Base-by-base conservation (phyloP, 208 protist genomes). In the Acanthamoeba sp. region DNA sequence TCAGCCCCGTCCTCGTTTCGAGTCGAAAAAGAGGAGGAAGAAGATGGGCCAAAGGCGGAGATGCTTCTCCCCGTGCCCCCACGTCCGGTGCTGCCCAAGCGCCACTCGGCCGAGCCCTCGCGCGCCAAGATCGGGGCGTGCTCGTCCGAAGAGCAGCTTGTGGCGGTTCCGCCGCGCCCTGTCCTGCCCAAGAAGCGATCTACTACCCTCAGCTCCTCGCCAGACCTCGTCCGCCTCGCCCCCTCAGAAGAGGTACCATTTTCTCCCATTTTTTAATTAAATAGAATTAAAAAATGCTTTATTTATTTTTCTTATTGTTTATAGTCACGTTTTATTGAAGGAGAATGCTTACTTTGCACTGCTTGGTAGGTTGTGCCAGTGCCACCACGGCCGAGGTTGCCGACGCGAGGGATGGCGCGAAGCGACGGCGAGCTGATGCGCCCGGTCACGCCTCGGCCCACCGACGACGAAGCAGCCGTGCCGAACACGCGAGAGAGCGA, bases 181-280 rank as follows among this genome's bases (percentile, higher is more conserved):
- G 36, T 82, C 16, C 73, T 82, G 4, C 73, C 73, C 73, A 82
- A 82, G 73, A 82, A 82, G 73, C 73, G 73, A 24, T 20, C 73
- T 2, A 32, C 73, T 3, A 82, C 73, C 27, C 12, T 73, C 16
- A 64, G 14, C 57, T 64, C 57, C 14, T 20, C 57, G 16, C 69
- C 36, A 38, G 16, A 78, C 4, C 69, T 78, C n/a, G 5, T 38
- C 69, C 16, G 10, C 4, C 18, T 38, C 69, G 18, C 36, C 4
- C 14, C 34, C 10, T 4, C 4, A 6, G 16, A 78, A 40, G 69
- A 45, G n/a, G 69, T 78, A 78, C 32, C 69, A 32, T n/a, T 38
- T 78, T 34, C 69, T 48, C 42, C 10, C 10, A 3, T 48, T 48
- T 48, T 14, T 48, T 48, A 14, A 48, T 48, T 48, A 14, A 48